Percentiles rank a stretch among this genome's conserved stretches.
Evolutionary conservation across 1,284 basidiomycete genomes (phyloP).

Genomic region (Peniophora sp.): DNA sequence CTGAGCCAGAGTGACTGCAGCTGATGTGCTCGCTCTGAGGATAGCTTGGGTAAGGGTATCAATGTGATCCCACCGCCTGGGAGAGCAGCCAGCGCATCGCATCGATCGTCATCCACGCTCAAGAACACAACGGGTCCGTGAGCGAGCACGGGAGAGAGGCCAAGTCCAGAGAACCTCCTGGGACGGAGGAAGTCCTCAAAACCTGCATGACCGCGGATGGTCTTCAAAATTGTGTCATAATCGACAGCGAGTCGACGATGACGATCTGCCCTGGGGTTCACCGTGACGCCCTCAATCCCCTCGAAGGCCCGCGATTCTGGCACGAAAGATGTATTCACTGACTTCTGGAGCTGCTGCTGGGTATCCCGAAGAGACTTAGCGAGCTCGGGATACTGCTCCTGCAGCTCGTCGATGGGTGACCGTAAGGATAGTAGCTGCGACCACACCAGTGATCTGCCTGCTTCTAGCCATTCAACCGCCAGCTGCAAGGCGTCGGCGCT

Average conservation of each 20-base stretch:
- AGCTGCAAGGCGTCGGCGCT: background rate
- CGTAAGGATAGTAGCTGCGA: background rate
- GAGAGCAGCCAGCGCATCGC: conserved; percentile 3
- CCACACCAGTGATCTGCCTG: background rate
- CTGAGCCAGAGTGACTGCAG: background rate
- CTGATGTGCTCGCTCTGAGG: background rate
- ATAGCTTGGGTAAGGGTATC: background rate
- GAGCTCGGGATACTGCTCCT: background rate
- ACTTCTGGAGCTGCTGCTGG: background rate
- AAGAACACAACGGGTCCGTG: conserved; percentile 7
- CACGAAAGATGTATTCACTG: background rate
- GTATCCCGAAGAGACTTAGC: background rate
- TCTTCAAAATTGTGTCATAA: conserved; percentile 1
- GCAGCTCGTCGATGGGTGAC: background rate
- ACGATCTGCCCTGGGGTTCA: background rate
- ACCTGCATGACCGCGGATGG: conserved; percentile 1
- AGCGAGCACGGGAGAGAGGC: background rate
- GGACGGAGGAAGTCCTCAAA: conserved; percentile 8
- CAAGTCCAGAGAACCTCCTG: background rate
- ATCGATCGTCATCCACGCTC: background rate
- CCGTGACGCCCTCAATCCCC: too few relatives aligned
- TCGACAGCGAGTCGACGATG: background rate
- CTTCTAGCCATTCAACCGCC: conserved; percentile 1
- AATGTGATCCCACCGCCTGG: background rate
- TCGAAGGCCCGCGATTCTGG: too few relatives aligned